phyloP scores from a whole-genome alignment of 2,329 filamentous ascomycete genomes.

The Lithohypha guttulata region DNA sequence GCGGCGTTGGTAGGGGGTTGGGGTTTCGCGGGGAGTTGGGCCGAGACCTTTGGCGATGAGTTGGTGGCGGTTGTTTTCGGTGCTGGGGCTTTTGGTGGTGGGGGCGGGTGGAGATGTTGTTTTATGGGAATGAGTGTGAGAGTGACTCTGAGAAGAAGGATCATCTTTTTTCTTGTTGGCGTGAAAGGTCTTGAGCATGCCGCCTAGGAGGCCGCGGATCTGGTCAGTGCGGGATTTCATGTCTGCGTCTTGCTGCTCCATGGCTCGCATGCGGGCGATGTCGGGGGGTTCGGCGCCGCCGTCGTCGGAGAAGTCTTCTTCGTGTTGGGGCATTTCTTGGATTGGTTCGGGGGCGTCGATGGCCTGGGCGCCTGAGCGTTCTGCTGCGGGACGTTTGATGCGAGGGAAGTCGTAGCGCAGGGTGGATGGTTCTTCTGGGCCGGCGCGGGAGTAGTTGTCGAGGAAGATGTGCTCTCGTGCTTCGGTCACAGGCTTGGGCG shows the following conservation, averaged over 20 bases:
- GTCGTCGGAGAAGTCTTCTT: not conserved
- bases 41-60: no score
- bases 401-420: not conserved
- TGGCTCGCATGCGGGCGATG: not conserved
- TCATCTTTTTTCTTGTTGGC: not conserved
- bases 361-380: no score
- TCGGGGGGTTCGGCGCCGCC: not conserved
- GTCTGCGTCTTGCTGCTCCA: not conserved
- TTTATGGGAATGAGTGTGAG: not conserved
- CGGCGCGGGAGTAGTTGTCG: not conserved
- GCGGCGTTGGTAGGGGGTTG: no score
- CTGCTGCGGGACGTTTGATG: no score
- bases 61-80: no score
- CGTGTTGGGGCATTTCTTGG: not conserved
- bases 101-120: not conserved
- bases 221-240: not conserved
- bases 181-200: not conserved
- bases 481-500: not conserved
- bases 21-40: no score
- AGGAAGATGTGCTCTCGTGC: constrained; percentile 1
- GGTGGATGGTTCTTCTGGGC: not conserved
- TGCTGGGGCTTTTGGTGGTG: no score
- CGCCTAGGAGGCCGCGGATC: not conserved
- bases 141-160: not conserved
- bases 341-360: not conserved